These are phyloP conservation scores for Dichotomopilus funicola DNA, from an alignment of 2,329 filamentous ascomycete species.

Conservation along the genomic window DNA sequence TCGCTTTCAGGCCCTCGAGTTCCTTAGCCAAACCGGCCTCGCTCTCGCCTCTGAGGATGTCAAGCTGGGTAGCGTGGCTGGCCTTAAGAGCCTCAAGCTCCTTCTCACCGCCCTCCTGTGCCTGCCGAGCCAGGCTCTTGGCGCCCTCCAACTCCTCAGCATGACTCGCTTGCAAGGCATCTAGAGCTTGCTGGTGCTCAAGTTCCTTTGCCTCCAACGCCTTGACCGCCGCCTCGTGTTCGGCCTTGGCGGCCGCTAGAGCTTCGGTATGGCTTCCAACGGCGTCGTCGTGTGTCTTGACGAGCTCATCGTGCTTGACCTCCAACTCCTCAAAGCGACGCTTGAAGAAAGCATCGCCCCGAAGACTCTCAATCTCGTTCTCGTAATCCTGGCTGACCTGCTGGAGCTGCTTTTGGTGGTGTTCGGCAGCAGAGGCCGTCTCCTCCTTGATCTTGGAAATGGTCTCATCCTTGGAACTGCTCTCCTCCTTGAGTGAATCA, in stretches of 20 bases:
- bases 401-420: constrained; percentile 53
- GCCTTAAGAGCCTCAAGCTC: constrained; percentile 50
- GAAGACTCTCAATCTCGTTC: constrained; percentile 57
- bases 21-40: constrained; percentile 30
- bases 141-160: constrained; percentile 53
- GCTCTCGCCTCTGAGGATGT: constrained; percentile 24
- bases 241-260: constrained; percentile 37
- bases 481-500: constrained; percentile 33
- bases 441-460: constrained; percentile 47
- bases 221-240: constrained; percentile 39
- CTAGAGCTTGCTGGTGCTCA: constrained; percentile 48
- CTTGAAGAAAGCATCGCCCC: constrained; percentile 58
- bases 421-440: constrained; percentile 34
- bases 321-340: constrained; percentile 57
- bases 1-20: constrained; percentile 35
- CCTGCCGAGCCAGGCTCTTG: constrained; percentile 45
- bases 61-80: constrained; percentile 43
- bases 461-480: constrained; percentile 38
- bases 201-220: constrained; percentile 46
- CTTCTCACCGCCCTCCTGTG: constrained; percentile 41
- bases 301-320: constrained; percentile 47
- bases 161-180: constrained; percentile 50
- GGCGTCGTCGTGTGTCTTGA: constrained; percentile 29
- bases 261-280: constrained; percentile 36
- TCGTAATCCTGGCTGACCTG: constrained; percentile 56